These are phyloP conservation scores for Yamadazyma tumulicola DNA, from an alignment of 805 yeast species.

Conservation along the genomic window DNA sequence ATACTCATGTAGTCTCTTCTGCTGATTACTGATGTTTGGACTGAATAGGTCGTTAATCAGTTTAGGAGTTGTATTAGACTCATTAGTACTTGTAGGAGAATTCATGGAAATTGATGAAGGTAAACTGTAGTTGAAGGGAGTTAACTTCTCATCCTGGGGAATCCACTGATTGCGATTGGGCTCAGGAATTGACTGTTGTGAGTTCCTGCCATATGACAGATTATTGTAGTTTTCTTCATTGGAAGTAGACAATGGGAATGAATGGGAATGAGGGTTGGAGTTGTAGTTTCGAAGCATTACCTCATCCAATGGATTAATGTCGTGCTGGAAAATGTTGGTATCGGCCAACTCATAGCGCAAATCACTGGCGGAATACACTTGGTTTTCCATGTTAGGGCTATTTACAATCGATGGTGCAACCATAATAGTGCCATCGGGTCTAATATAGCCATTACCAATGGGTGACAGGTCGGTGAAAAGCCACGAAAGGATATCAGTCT, in stretches of 20 bases:
- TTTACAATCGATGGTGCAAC: not conserved
- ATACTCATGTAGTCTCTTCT: conserved; percentile 10
- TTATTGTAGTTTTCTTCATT: not conserved
- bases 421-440: not conserved
- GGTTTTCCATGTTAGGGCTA: not conserved
- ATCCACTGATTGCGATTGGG: not conserved
- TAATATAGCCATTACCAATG: conserved; percentile 4
- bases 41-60: conserved; percentile 7
- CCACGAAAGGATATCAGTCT: conserved; percentile 40
- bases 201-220: not conserved
- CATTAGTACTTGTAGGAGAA: conserved; percentile 32
- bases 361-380: conserved; percentile 1
- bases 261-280: not conserved
- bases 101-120: conserved; percentile 24
- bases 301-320: conserved; percentile 39
- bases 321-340: conserved; percentile 33
- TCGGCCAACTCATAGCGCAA: conserved; percentile 29
- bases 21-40: conserved; percentile 5
- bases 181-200: not conserved
- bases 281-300: conserved; percentile 19
- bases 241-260: not conserved
- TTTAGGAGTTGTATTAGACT: conserved; percentile 6
- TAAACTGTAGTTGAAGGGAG: conserved; percentile 12
- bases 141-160: conserved; percentile 2
- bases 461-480: conserved; percentile 31